Conservation (phyloP, 2,329 filamentous ascomycete genomes). For the Scytalidium sp. region DNA sequence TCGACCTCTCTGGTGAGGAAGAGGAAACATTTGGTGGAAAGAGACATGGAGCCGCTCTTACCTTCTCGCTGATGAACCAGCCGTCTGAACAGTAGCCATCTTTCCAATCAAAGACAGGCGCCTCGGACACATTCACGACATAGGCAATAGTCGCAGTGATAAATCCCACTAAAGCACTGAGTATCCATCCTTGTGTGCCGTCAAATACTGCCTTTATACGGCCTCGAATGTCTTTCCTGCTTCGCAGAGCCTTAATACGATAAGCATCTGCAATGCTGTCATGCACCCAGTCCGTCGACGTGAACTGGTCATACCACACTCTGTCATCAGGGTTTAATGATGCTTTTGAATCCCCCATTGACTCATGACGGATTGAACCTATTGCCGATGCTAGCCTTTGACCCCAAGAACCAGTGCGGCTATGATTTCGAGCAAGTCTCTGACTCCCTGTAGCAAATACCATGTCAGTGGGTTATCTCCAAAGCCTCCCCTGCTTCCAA, state of each 20-base stretch:
- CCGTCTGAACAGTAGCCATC: constrained; percentile 73
- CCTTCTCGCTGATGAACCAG: constrained; percentile 74
- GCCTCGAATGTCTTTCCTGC: constrained; percentile 81
- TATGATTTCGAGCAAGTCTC: constrained; percentile 34
- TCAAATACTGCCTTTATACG: constrained; percentile 75
- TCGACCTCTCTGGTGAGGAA: too few relatives aligned
- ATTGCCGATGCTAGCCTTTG: constrained; percentile 61
- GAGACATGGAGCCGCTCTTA: constrained; percentile 25
- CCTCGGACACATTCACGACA: constrained; percentile 82
- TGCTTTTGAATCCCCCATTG: constrained; percentile 61
- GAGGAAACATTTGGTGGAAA: neutral
- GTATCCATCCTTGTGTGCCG: constrained; percentile 87
- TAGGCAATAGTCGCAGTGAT: constrained; percentile 85
- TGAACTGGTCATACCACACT: constrained; percentile 98
- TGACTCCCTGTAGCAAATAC: constrained; percentile 23
- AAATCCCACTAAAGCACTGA: constrained; percentile 86
- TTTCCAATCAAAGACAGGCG: constrained; percentile 84
- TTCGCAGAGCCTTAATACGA: constrained; percentile 78
- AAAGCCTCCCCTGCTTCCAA: too few relatives aligned
- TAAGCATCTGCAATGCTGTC: constrained; percentile 94
- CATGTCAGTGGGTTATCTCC: neutral
- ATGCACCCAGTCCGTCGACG: constrained; percentile 96
- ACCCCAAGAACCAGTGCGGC: constrained; percentile 56
- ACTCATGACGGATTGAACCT: constrained; percentile 44
- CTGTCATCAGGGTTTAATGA: constrained; percentile 72